Evolutionary conservation across 352 stramenopile genomes (phyloP).

Genomic region (Globisporangium spiculum): DNA sequence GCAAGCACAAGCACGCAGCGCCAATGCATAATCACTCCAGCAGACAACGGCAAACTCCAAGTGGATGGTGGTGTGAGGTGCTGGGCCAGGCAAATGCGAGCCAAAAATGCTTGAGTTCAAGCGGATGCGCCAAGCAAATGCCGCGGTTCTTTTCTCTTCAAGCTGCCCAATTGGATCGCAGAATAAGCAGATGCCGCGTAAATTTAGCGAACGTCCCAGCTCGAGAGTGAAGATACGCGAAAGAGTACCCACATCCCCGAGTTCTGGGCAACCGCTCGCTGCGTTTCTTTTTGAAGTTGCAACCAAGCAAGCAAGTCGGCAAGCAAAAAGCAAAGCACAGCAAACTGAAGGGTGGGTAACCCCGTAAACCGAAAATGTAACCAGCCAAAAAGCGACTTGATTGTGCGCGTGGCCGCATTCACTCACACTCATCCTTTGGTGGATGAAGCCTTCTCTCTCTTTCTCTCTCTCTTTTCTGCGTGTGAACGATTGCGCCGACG

Average conservation of each 20-base stretch:
- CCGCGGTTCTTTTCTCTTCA: neutral
- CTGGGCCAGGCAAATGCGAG: neutral
- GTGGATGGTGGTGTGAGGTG: neutral
- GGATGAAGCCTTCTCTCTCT: neutral
- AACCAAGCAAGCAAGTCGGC: neutral
- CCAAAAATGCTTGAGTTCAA: neutral
- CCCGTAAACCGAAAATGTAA: neutral
- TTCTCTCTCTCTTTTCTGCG: neutral
- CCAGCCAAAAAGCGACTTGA: neutral
- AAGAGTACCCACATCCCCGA: neutral
- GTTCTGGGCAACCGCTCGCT: neutral
- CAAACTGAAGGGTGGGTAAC: neutral
- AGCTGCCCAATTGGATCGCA: neutral
- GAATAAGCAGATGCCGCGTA: neutral
- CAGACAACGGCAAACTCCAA: neutral
- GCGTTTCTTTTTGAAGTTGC: slow-evolving; percentile 1
- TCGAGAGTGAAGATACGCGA: neutral
- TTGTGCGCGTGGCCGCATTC: neutral
- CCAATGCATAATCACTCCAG: neutral
- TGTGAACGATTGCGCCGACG: neutral
- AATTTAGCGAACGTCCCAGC: neutral
- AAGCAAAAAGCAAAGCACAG: neutral
- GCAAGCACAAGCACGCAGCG: neutral
- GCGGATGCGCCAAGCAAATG: neutral
- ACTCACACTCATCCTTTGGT: neutral